Percentiles rank a stretch among this genome's conserved stretches.
phyloP scores from a whole-genome alignment of 345 rosid genomes.

The Lepidium sativum region DNA sequence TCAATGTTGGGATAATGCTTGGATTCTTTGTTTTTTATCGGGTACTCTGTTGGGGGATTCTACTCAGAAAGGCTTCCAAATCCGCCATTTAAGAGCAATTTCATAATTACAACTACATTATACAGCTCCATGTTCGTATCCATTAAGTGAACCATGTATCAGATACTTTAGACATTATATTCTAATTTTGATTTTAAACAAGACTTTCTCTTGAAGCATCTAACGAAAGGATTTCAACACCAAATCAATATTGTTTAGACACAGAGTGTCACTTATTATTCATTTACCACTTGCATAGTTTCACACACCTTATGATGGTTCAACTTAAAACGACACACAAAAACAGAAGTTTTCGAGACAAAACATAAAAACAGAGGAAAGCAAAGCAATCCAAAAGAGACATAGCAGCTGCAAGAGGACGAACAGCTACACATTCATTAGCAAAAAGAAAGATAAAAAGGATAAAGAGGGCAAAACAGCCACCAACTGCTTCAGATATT shows the following conservation, averaged over 20 bases:
- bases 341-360: not conserved
- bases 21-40: conserved; percentile 78
- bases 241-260: not conserved
- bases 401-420: conserved; percentile 13
- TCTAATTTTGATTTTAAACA: no score
- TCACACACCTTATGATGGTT: not conserved
- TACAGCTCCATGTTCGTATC: no score
- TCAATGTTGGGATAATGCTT: conserved; percentile 80
- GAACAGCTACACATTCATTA: not conserved
- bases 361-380: not conserved
- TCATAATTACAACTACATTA: no score
- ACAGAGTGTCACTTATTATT: not conserved
- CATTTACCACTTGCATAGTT: conserved; percentile 1
- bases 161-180: no score
- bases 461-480: conserved; percentile 15
- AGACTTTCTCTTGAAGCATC: no score
- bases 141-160: not conserved
- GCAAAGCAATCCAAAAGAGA: not conserved
- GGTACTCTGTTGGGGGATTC: conserved; percentile 71
- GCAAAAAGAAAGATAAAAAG: not conserved
- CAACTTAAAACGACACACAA: conserved; percentile 3
- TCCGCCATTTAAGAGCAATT: conserved; percentile 11
- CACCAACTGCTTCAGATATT: conserved; percentile 20
- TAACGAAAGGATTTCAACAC: no score
- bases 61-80: conserved; percentile 54